Base-by-base conservation (phyloP, 306 rosid genomes). In the Medicago ruthenica region DNA sequence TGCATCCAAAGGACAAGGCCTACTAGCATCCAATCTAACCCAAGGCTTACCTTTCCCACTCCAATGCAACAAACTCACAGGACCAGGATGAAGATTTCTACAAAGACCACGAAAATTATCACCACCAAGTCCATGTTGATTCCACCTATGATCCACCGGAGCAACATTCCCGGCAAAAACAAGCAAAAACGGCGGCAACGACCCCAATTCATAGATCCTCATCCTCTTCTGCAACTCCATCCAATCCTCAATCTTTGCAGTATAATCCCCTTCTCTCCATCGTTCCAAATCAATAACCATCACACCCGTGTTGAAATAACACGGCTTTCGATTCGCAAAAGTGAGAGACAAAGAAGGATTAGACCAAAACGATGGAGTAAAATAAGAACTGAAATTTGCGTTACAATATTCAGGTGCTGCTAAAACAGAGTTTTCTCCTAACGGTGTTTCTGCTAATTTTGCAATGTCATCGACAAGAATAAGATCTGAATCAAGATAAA, bases 21-120 rank as follows among this genome's bases (percentile, higher is more conserved):
- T 81, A 53, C 85, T 93, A 4, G 98, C 96, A 42, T 91, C 98
- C 44, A 93, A 85, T 7, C 98, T 73, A 7, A 82, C 98, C 98
- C 98, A 93, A 0, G 98, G 98, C 75, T 93, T 93, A 3, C 97
- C 98, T 82, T 93, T 93, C 4, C 97, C 98, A 62, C 98, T 93
- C 98, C 98, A 93, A 87, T 93, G 98, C 84, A 93, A 76, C 18
- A 93, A 74, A 62, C 98, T 93, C 6, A 88, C 98, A 0, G 98
- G 93, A 7, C 98, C 98, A 1, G 93, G 93, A 57, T 93, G 98
- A 3, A 93, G 87, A 84, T 93, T 79, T 31, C 98, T 73, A 62
- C 98, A 93, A 0, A 93, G 87, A 2, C 97, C 98, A 9, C 90
- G 72, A 44, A 84, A 89, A 50, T 93, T 93, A 18, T 93, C 98